Base-by-base conservation (phyloP, 2,329 filamentous ascomycete species). In the Alternaria ventricosa region DNA sequence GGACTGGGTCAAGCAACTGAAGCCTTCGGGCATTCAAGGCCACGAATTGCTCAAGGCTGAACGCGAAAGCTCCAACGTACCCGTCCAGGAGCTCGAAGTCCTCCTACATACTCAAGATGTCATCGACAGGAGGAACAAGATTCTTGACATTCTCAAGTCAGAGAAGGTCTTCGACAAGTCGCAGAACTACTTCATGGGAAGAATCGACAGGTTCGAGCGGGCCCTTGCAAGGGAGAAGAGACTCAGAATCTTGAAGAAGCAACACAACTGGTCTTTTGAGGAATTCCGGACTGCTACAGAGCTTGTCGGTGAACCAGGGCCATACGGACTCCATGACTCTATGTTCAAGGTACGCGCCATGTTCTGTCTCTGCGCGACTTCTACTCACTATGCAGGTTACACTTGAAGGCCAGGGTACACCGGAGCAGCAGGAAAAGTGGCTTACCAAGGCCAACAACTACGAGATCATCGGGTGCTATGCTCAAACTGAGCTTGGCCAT, bases 401-500 rank as follows among this genome's bases (percentile, higher is more conserved):
- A 0, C 83, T 93, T 30, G 84, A 86, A 27, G 90, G 91, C 69
- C 92, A 94, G 82, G 88, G 89, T 27, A 92, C 88, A 5, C 86
- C 90, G 0, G 90, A 91, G 75, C 92, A 94, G 77, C 89, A 91
- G 71, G 88, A 91, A 77, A 83, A 89, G 61, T 94, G 92, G 83
- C 84, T 93, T 33, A 87, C 91, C 75, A 87, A 84, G 41, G 91
- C 91, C 1, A 83, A 88, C 69, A 86, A 86, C 45, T 93, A 93
- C 80, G 84, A 92, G 75, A 87, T 89, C 72, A 91, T 93, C 68
- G 92, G 92, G 57, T 94, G 91, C 74, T 94, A 94, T 72, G 91
- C 91, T 8, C 92, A 94, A 80, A 94, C 92, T 0, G 92, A 94
- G 79, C 82, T 94, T 44, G 92, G 92, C 18, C 92, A 94, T 75